Base-by-base conservation (phyloP, 306 rosid species). In the Ormosia emarginata region DNA sequence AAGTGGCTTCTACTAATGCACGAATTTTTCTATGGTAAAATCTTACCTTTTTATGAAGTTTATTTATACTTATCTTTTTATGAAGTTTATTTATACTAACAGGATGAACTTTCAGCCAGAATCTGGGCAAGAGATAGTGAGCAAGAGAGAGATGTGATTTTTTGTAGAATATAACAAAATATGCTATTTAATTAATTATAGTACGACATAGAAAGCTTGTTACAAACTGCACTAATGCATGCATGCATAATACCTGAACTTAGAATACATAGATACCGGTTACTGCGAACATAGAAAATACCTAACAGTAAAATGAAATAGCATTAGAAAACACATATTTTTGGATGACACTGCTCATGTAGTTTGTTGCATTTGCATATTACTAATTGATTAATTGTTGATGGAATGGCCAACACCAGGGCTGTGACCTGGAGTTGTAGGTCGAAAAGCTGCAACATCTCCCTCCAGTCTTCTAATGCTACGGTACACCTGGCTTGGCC, bases 341-440 rank as follows among this genome's bases (percentile, higher is more conserved):
- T 24, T 24, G 1, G 24, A 24, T 24, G 1, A 24, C 24, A 24
- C 1, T 24, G 24, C 2, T 15, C 6, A 39, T 6, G 9, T 52
- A 24, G 40, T 52, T 57, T 61, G n/a, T 36, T 78, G 32, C 63
- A 67, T 39, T 47, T 7, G 56, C 78, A 59, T 67, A 13, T 49
- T 46, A 47, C 17, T 11, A 13, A 18, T 9, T 50, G 8, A 10
- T 77, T 81, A 88, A 82, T 72, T 79, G 66, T 86, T 82, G 75
- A 89, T 29, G 56, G 92, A 81, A 81, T 92, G 98, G 2, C 98
- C 98, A 40, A 89, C 90, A 4, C 98, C 95, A 0, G 98, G 98
- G 56, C 95, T 91, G 47, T 91, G 91, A 6, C 98, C 97, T 1
- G 97, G 94, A 12, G 80, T 78, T 6, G 94, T 91, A 8, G 97